Percentiles rank a stretch among this genome's conserved stretches.
These are phyloP conservation scores for Nasturtium officinale DNA, from an alignment of 345 rosid species.

Conservation along the genomic window DNA sequence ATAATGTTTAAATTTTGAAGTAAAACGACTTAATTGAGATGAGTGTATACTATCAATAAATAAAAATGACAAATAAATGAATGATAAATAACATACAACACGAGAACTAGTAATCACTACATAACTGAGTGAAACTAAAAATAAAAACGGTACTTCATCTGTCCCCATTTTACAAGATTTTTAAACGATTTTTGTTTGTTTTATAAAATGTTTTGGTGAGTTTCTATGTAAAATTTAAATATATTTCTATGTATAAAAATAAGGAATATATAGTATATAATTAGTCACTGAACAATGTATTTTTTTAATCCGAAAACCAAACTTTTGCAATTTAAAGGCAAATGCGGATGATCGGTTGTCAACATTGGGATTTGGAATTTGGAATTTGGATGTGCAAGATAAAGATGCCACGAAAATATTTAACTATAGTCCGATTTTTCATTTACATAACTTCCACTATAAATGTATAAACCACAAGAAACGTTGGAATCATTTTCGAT, in stretches of 20 bases:
- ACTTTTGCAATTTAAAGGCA: not conserved
- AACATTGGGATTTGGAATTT: not conserved
- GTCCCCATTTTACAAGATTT: too few species aligned
- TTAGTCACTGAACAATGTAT: not conserved
- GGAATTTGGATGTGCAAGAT: not conserved
- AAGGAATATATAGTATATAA: not conserved
- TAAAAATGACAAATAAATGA: too few species aligned
- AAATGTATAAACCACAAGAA: constrained; percentile 19
- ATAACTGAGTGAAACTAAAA: not conserved
- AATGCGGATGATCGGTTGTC: not conserved
- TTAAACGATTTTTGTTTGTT: too few species aligned
- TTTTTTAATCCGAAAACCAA: not conserved
- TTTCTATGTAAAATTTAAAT: too few species aligned
- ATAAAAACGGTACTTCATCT: not conserved
- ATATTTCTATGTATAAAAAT: too few species aligned
- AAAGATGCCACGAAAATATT: not conserved
- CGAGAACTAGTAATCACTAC: not conserved
- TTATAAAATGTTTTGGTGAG: too few species aligned
- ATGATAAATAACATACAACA: not conserved
- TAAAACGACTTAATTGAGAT: not conserved
- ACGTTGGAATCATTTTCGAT: constrained; percentile 4
- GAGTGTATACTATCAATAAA: too few species aligned
- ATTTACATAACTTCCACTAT: not conserved
- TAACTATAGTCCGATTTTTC: not conserved
- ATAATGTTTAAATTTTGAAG: not conserved